These are phyloP conservation scores for Cordia subcordata DNA, from an alignment of 257 asterid genomes.

Conservation along the genomic window DNA sequence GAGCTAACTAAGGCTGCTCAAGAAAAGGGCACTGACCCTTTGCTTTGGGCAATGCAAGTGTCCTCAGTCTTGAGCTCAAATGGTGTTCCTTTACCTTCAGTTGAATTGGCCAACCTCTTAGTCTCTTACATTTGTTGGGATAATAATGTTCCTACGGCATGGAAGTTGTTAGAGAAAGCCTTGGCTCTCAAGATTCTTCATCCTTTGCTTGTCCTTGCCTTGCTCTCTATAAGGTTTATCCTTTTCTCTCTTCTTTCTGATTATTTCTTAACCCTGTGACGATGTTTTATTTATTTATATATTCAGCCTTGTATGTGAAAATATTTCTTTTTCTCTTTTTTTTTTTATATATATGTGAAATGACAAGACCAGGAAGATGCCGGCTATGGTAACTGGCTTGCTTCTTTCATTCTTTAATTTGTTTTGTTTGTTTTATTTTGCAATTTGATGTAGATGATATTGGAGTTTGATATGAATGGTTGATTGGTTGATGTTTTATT, in stretches of 20 bases:
- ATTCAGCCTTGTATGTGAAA: no score
- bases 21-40: conserved; percentile 72
- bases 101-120: conserved; percentile 58
- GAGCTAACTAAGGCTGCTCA: conserved; percentile 71
- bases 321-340: no score
- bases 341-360: no score
- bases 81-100: conserved; percentile 65
- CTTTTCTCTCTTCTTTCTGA: background rate
- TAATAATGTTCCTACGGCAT: conserved; percentile 76
- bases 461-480: no score
- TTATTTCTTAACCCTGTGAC: background rate
- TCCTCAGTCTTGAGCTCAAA: conserved; percentile 63
- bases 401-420: no score
- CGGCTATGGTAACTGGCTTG: no score
- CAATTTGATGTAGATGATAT: no score
- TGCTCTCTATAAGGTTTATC: conserved; percentile 70
- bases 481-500: no score
- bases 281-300: background rate
- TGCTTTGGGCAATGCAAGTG: conserved; percentile 70
- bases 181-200: conserved; percentile 72
- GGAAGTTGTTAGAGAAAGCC: conserved; percentile 92
- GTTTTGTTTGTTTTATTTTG: no score
- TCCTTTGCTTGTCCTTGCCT: conserved; percentile 67
- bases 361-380: no score
- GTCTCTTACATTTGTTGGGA: conserved; percentile 93